Evolutionary conservation across 371 early-diverging fungal genomes (phyloP), one percentile per base, ranked within the genome.

Genomic region (Lichtheimia ramosa): DNA sequence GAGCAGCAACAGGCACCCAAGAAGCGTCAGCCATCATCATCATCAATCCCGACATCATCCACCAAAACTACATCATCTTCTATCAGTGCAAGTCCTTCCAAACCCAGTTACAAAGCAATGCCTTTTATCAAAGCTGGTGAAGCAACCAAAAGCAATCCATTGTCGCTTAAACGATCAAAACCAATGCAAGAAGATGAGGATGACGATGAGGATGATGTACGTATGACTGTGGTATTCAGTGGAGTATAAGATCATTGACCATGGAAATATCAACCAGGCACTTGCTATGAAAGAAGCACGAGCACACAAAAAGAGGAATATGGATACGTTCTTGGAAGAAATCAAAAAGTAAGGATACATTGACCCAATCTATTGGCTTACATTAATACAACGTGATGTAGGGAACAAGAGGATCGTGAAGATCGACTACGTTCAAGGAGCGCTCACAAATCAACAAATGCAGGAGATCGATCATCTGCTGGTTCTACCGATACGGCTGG

Each of bases 251-350:
- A 34, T 34, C 10, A 34, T 34, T 34, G 34, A 34, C 34, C 34
- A 10, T 34, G 28, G 46, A 12, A 25, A 18, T 24, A 27, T 24
- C 14, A 27, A 23, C 15, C 43, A 77, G 70, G 63, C 61, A 43
- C 53, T 63, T 14, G 63, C 67, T 48, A 41, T 59, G 16, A 71
- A 64, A 13, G 68, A 70, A 34, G 67, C 77, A 21, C 77, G 80
- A 49, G 68, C 81, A 15, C 78, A 74, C 53, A 85, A 88, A 69
- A 93, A 90, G 66, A 85, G 93, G 42, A 90, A 94, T 51, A 63
- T 95, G 65, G 95, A 94, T 65, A 73, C 85, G 3, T 94, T 93
- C 58, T 64, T 95, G 27, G 91, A 94, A 63, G 93, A 92, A 58
- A 81, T 95, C 52, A 94, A 92, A 81, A 81, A 77, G 83, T 85